Base-by-base conservation (phyloP, 2,329 filamentous ascomycete species). In the Trichoderma sp. region DNA sequence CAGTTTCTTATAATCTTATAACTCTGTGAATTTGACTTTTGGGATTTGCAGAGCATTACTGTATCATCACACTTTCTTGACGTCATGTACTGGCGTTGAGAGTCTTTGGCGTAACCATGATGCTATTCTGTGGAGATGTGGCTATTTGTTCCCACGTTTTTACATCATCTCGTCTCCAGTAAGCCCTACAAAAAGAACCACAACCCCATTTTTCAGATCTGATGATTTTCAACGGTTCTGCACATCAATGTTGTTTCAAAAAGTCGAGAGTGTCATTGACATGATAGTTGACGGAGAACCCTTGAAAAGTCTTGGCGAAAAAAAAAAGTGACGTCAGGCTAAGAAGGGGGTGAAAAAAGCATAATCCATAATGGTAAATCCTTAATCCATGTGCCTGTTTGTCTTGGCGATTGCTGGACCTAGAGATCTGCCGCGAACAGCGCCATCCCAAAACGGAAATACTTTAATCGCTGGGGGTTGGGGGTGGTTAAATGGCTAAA, bases 71-170 rank as follows among this genome's bases (percentile, higher is more conserved):
- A 9, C 15, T 23, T 23, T 6, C 20, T 59, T 68, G 65, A 68
- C 65, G 65, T 68, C 53, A 68, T 68, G 17, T 23, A 36, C 39
- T 43, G 3, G 39, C n/a, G 15, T 43, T 43, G 8, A n/a, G 15
- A 30, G 66, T 68, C 26, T 32, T 61, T n/a, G 28, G 50, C 63
- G 64, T 71, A 68, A 68, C 17, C 4, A 67, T 68, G 62, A 71
- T 68, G 70, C 70, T 34, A 68, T 34, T 68, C 26, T 47, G 62
- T 71, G 70, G 70, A 53, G 63, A 59, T 43, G 26, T 13, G 36
- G 13, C 26, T 36, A 36, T 55, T 55, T 53, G 34, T 34, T 32
- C 8, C 26, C 26, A 23, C 26, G 2, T 23, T 17, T 36, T 43
- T 43, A 43, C 39, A 43, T 43, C 39, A 43, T 43, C 1, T n/a